Conservation (phyloP, 441 rosid genomes). For the Manihot esculenta region DNA sequence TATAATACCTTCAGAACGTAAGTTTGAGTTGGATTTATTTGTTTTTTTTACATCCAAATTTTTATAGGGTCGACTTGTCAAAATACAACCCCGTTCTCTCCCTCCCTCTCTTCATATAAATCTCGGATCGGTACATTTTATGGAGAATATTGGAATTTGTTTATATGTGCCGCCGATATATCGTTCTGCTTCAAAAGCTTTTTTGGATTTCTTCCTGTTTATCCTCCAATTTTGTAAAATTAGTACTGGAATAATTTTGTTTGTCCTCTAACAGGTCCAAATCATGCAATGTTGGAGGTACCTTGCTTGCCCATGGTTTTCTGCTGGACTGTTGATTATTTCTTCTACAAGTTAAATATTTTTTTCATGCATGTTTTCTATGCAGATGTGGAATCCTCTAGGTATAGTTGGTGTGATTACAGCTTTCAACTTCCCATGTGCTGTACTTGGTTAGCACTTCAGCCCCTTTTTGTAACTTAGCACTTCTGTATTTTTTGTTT, state of each 20-base stretch:
- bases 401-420: slow-evolving; percentile 96
- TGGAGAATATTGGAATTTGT: slow-evolving; percentile 7
- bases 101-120: not conserved
- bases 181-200: not conserved
- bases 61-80: slow-evolving; percentile 4
- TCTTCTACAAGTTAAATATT: slow-evolving; percentile 12
- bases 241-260: slow-evolving; percentile 17
- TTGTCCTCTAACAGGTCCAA: slow-evolving; percentile 65
- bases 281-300: slow-evolving; percentile 97
- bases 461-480: slow-evolving; percentile 9
- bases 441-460: slow-evolving; percentile 79
- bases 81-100: not conserved
- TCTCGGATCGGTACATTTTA: slow-evolving; percentile 1
- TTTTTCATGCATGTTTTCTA: slow-evolving; percentile 17
- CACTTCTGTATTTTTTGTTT: not conserved
- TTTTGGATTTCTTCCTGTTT: not conserved
- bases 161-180: not conserved
- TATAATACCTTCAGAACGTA: slow-evolving; percentile 94
- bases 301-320: slow-evolving; percentile 19
- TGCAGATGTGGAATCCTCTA: slow-evolving; percentile 96
- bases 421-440: slow-evolving; percentile 95
- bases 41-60: not conserved
- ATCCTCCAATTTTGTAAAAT: not conserved
- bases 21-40: slow-evolving; percentile 30
- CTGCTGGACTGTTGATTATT: slow-evolving; percentile 2